Percentiles rank a stretch among this genome's conserved stretches.
Conservation (phyloP, 805 yeast genomes). For the Nakazawaea siamensis region DNA sequence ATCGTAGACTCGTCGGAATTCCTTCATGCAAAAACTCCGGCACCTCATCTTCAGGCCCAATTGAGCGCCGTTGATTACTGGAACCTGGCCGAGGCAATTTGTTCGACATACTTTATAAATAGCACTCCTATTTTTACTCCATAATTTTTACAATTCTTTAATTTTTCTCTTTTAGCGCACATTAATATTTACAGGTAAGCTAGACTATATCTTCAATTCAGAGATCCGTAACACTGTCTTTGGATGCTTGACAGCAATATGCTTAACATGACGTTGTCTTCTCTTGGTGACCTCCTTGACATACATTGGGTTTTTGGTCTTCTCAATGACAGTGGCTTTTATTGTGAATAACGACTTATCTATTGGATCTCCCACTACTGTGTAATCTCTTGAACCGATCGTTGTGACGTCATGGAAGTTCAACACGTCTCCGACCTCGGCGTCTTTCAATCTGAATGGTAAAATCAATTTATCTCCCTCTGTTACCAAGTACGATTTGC, state of each 20-base stretch:
- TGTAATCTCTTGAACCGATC: constrained; percentile 80
- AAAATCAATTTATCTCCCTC: constrained; percentile 79
- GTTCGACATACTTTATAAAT: not conserved
- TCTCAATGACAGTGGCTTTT: constrained; percentile 77
- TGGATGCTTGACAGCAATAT: constrained; percentile 58
- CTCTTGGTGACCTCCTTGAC: constrained; percentile 69
- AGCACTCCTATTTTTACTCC: not conserved
- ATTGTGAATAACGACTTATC: constrained; percentile 47
- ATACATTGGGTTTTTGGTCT: constrained; percentile 72
- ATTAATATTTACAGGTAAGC: no score
- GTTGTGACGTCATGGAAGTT: constrained; percentile 67
- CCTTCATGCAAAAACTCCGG: constrained; percentile 4
- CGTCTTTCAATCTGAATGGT: constrained; percentile 72
- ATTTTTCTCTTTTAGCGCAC: constrained; percentile 1
- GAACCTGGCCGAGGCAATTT: not conserved
- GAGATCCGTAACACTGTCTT: constrained; percentile 72
- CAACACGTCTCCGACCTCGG: constrained; percentile 77
- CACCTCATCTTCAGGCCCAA: constrained; percentile 1
- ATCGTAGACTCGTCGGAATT: constrained; percentile 6
- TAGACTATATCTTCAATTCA: constrained; percentile 48
- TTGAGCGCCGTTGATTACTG: not conserved
- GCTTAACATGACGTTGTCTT: constrained; percentile 68
- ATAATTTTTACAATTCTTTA: no score
- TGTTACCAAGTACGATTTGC: constrained; percentile 82
- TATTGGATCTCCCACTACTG: constrained; percentile 48